phyloP scores from a whole-genome alignment of 1,139 yeast species.

The Saccharomyces hybrid region DNA sequence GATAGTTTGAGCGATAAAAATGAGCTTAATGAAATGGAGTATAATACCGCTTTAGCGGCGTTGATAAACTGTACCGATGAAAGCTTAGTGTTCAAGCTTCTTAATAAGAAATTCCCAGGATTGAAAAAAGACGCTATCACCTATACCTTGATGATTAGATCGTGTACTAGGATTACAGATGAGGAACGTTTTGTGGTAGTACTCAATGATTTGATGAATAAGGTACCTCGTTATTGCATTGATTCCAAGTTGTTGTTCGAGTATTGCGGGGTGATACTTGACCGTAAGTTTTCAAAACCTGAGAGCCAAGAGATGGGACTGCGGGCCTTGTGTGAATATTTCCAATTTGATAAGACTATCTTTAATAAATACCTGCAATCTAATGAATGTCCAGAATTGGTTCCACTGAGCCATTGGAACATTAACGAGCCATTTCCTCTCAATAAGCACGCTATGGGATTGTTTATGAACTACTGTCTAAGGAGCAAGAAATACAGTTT shows the following conservation, averaged over 20 bases:
- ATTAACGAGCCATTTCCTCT: slow-evolving; percentile 12
- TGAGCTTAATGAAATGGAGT: slow-evolving; percentile 20
- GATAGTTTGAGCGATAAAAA: slow-evolving; percentile 12
- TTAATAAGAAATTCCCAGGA: slow-evolving; percentile 14
- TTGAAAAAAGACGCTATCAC: slow-evolving; percentile 21
- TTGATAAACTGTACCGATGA: slow-evolving; percentile 23
- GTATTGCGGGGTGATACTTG: slow-evolving; percentile 14
- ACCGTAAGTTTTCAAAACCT: slow-evolving; percentile 7
- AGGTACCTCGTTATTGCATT: slow-evolving; percentile 14
- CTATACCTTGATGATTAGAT: slow-evolving; percentile 20
- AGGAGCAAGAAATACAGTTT: slow-evolving; percentile 11
- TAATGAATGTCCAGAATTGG: slow-evolving; percentile 11
- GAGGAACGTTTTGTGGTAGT: slow-evolving; percentile 15
- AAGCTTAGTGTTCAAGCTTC: slow-evolving; percentile 19
- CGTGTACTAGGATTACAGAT: slow-evolving; percentile 16
- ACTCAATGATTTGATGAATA: slow-evolving; percentile 15
- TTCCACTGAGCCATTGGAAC: slow-evolving; percentile 12
- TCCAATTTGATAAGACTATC: slow-evolving; percentile 7
- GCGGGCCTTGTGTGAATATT: slow-evolving; percentile 15
- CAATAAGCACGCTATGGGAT: slow-evolving; percentile 15
- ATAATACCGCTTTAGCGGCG: slow-evolving; percentile 29
- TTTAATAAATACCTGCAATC: slow-evolving; percentile 4
- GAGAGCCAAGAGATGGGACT: slow-evolving; percentile 8
- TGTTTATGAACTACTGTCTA: slow-evolving; percentile 16
- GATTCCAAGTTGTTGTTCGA: slow-evolving; percentile 22